Base-by-base conservation (phyloP, 2,329 filamentous ascomycete genomes). In the Polytolypa hystricis region DNA sequence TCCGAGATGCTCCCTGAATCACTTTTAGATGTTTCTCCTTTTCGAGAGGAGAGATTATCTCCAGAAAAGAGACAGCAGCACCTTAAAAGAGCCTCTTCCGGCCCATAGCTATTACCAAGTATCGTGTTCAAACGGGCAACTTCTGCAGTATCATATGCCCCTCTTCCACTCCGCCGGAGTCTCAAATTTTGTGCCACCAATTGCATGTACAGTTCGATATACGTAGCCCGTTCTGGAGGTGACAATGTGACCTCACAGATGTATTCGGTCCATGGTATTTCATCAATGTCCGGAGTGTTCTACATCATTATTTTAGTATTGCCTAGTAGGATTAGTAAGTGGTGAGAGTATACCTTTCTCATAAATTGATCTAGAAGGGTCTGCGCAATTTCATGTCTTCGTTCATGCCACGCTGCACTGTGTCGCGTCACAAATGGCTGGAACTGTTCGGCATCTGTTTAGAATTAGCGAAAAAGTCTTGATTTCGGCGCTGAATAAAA, bases 61-160 rank as follows among this genome's bases (percentile, higher is more conserved):
- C 7, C 21, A 25, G n/a, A 49, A 35, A 63, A 58, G 18, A 56
- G 52, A 29, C 62, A 54, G 46, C 61, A 52, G 43, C 67, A 47
- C 49, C 67, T 72, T 0, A 73, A 49, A n/a, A 77, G 52, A 0
- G 70, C 70, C 41, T 73, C 70, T 46, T 74, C 69, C 0, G 66
- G 62, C 2, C 60, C 63, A 2, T 52, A 45, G 8, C 64, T 67
- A 8, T 55, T 60, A n/a, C 57, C 56, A 4, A 74, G 50, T 8
- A 66, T 64, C 4, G 62, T 54, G 20, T 66, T 63, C 3, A 75
- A 43, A 2, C 66, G 56, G 60, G 59, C 20, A 7, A 44, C 38
- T 27, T 54, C 46, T 25, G 56, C 55, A 33, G 51, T 47, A 20
- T 44, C 41, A 32, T 52, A 51, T 9, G 45, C 39, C 3, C 48